Base-by-base conservation (phyloP, 352 stramenopile species). In the Blastocystis sp. region DNA sequence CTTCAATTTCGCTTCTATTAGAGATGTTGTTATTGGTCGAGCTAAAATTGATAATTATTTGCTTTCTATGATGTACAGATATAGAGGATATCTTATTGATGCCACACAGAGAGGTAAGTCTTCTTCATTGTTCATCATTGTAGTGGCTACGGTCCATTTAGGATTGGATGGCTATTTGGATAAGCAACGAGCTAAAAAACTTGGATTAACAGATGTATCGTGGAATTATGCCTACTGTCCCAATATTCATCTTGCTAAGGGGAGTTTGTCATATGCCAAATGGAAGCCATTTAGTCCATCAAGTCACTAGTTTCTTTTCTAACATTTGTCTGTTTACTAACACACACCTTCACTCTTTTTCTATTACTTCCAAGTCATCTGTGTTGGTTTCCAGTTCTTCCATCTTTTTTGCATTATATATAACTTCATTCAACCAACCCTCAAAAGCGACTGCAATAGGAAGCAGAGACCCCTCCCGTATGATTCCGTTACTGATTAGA, bases 21-120 rank as follows among this genome's bases (percentile, higher is more conserved):
- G 51, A 57, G 73, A 84, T 44, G 73, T 44, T n/a, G 73, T 84
- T 44, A 68, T 84, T 1, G 73, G 22, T 64, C 73, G 73, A 4
- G 22, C 51, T 33, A 84, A 84, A 42, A 48, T 84, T 44, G 73
- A 84, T 51, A 84, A 84, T 57, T 84, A 84, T 24, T 51, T 84
- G 53, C 13, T 84, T 54, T 66, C 73, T 37, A 22, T 84, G 73
- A 84, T 84, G 73, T 48, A 48, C 24, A 1, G 27, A 37, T n/a
- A 44, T 7, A 19, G 24, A 5, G 73, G 73, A 33, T 53, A 42
- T 30, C 27, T 84, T 44, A 68, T 84, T 22, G 73, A 84, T 42
- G 17, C 73, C 17, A 84, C 73, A 13, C 51, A 84, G 44, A 44
- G 73, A 30, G 66, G 66, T 78, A 33, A 3, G 24, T 1, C 2